phyloP scores from a whole-genome alignment of 148 eudicot genomes.

The Chenopodium formosanum region DNA sequence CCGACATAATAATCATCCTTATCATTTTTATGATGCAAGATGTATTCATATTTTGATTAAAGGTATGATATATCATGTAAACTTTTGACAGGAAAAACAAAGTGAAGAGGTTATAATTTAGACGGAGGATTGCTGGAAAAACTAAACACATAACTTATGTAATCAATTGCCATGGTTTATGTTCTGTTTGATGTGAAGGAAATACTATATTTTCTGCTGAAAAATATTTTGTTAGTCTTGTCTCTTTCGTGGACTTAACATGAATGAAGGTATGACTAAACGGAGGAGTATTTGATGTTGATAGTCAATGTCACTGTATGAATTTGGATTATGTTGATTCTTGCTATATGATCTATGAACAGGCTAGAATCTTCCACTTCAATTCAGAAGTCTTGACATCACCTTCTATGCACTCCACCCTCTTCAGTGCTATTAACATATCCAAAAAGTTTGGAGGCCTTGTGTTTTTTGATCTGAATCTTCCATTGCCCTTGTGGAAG shows the following conservation, averaged over 20 bases:
- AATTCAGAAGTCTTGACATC: constrained; percentile 75
- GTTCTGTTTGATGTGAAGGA: neutral
- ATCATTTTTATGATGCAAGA: neutral
- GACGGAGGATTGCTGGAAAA: neutral
- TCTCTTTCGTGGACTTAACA: neutral
- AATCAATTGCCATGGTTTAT: neutral
- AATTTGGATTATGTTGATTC: neutral
- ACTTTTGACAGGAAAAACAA: neutral
- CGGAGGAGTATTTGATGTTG: neutral
- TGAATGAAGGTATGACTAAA: neutral
- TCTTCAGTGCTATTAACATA: constrained; percentile 66
- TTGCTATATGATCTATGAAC: constrained; percentile 26
- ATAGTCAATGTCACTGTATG: neutral
- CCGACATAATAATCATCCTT: neutral
- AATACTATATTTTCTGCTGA: neutral
- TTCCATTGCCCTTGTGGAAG: constrained; percentile 79
- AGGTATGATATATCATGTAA: neutral
- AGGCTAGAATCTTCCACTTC: constrained; percentile 91
- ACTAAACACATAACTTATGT: neutral
- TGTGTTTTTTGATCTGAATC: constrained; percentile 74
- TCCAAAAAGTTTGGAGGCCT: constrained; percentile 80
- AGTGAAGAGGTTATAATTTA: neutral
- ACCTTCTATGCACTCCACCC: constrained; percentile 61
- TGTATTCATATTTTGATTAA: neutral
- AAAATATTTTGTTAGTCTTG: neutral